Conservation (phyloP, 2,329 filamentous ascomycete genomes). For the Aspergillus awamori region DNA sequence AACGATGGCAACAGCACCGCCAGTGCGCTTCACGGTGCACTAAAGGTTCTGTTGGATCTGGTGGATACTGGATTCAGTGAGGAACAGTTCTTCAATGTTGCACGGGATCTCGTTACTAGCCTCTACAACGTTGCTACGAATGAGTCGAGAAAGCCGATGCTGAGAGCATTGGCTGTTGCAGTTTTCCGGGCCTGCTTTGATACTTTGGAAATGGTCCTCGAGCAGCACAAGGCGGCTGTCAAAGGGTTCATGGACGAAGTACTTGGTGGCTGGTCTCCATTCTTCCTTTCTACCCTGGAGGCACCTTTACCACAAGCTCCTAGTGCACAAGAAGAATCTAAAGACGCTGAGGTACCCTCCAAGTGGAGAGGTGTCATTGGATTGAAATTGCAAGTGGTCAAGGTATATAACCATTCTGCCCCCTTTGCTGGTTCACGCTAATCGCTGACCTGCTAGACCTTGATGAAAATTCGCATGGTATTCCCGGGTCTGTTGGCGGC, state of each 20-base stretch:
- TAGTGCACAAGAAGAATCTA: conserved; percentile 59
- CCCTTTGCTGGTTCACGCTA: conserved; percentile 11
- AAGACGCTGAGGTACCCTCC: conserved; percentile 59
- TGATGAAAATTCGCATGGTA: conserved; percentile 83
- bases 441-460: conserved; percentile 57
- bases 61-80: conserved; percentile 93
- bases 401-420: conserved; percentile 49
- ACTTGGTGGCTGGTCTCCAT: conserved; percentile 81
- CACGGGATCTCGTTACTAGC: conserved; percentile 78
- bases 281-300: conserved; percentile 81
- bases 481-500: conserved; percentile 81
- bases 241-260: conserved; percentile 88
- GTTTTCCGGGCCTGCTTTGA: conserved; percentile 93
- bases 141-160: conserved; percentile 69
- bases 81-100: conserved; percentile 90
- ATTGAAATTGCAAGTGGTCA: conserved; percentile 91
- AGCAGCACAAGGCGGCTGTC: conserved; percentile 83
- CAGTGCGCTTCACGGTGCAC: conserved; percentile 80
- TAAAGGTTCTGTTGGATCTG: conserved; percentile 84
- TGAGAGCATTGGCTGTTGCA: conserved; percentile 83
- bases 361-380: conserved; percentile 80
- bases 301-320: conserved; percentile 67
- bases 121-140: conserved; percentile 82
- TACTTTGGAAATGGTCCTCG: conserved; percentile 93
- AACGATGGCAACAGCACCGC: conserved; percentile 68